A percentile compares a stretch with the other conserved stretches of the same genome.
phyloP scores from a whole-genome alignment of 2,329 filamentous ascomycete genomes.

The Massarina eburnea region DNA sequence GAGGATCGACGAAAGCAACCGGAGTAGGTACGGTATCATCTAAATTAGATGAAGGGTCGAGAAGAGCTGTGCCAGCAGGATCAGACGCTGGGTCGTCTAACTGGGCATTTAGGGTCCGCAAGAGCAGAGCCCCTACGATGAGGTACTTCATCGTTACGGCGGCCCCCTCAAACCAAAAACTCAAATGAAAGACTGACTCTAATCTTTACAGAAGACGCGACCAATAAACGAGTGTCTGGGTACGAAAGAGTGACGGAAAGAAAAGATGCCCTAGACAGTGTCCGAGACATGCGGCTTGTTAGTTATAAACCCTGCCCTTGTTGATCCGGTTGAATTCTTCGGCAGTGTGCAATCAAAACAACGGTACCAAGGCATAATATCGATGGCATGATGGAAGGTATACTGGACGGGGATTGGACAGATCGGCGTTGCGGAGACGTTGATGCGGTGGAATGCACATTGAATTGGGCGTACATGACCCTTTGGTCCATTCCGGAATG shows the following conservation, averaged over 20 bases:
- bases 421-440: no score
- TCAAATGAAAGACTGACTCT: background rate
- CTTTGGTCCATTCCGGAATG: no score
- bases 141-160: slow-evolving; percentile 20
- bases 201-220: slow-evolving; percentile 1
- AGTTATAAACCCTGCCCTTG: slow-evolving; percentile 17
- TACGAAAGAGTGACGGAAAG: slow-evolving; percentile 24
- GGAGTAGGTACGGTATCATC: background rate
- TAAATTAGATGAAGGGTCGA: background rate
- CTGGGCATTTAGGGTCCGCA: slow-evolving; percentile 16
- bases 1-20: background rate
- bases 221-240: slow-evolving; percentile 11
- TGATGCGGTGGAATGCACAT: no score
- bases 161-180: slow-evolving; percentile 3
- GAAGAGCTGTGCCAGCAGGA: background rate
- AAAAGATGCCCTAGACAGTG: slow-evolving; percentile 20
- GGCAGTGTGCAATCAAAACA: slow-evolving; percentile 20
- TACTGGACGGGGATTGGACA: no score
- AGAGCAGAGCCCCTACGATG: slow-evolving; percentile 15
- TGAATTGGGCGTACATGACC: no score
- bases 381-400: no score
- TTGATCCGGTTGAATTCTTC: slow-evolving; percentile 24
- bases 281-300: slow-evolving; percentile 16
- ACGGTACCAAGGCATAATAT: background rate
- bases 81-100: background rate